Evolutionary conservation across 208 protist species (phyloP).

Genomic region (Acanthamoeba sp.): DNA sequence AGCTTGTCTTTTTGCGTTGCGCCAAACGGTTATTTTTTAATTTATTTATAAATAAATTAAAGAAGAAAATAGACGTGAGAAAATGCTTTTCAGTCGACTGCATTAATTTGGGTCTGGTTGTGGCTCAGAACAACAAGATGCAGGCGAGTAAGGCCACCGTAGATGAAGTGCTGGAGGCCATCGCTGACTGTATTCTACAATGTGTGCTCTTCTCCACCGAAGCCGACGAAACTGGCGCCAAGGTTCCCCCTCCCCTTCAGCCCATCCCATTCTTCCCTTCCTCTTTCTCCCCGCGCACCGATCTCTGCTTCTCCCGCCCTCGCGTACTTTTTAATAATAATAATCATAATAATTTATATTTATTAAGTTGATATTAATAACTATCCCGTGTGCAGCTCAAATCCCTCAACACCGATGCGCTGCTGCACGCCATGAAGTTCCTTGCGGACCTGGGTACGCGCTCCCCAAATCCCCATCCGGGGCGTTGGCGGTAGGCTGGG

Average conservation of each 20-base stretch:
- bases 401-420: neutral
- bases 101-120: too few species aligned
- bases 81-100: too few species aligned
- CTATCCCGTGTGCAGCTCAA: neutral
- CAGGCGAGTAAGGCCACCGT: conserved; percentile 36
- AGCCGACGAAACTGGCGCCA: conserved; percentile 33
- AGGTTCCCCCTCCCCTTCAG: neutral
- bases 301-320: too few species aligned
- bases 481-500: neutral
- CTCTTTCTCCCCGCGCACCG: too few species aligned
- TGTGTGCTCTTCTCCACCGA: conserved; percentile 29
- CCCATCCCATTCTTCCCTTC: neutral
- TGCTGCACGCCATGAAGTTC: conserved; percentile 45
- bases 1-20: too few species aligned
- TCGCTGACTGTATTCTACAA: conserved; percentile 27
- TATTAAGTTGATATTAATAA: neutral
- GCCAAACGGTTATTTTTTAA: too few species aligned
- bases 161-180: conserved; percentile 48
- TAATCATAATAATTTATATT: neutral
- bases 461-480: neutral
- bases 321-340: too few species aligned
- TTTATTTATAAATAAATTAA: too few species aligned
- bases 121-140: conserved; percentile 3
- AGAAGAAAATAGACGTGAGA: too few species aligned
- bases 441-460: conserved; percentile 7